Evolutionary conservation across 805 yeast genomes (phyloP).

Genomic region (Saccharomycodes ludwigii): DNA sequence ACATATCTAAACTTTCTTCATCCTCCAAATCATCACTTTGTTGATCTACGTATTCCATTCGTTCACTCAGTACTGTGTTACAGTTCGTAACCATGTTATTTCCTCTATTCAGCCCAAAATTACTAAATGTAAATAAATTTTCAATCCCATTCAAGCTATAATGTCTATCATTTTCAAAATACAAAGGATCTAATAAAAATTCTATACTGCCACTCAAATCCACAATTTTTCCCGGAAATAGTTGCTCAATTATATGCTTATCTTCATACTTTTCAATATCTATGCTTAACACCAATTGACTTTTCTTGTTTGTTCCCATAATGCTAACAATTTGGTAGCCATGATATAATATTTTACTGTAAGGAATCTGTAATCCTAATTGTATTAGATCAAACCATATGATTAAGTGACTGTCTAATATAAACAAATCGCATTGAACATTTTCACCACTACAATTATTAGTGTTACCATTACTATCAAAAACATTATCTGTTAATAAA

Average conservation of each 20-base stretch:
- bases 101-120: constrained; percentile 29
- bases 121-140: constrained; percentile 23
- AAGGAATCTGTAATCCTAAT: constrained; percentile 27
- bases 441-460: not conserved
- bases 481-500: constrained; percentile 8
- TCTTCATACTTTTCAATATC: too few relatives aligned
- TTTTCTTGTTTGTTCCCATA: constrained; percentile 6
- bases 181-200: constrained; percentile 25
- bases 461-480: not conserved
- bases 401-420: constrained; percentile 24
- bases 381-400: constrained; percentile 27
- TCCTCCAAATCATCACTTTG: not conserved
- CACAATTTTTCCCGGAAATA: too few relatives aligned
- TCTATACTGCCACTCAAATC: too few relatives aligned
- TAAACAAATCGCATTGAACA: constrained; percentile 23
- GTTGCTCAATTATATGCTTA: too few relatives aligned
- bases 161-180: constrained; percentile 25
- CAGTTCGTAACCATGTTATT: constrained; percentile 27
- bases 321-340: too few relatives aligned
- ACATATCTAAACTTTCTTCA: constrained; percentile 7
- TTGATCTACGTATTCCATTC: constrained; percentile 15
- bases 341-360: constrained; percentile 21
- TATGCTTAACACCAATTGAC: constrained; percentile 3
- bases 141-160: constrained; percentile 25
- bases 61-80: constrained; percentile 25